Conservation (phyloP, 2,329 filamentous ascomycete species). For the Talaromyces sp. region DNA sequence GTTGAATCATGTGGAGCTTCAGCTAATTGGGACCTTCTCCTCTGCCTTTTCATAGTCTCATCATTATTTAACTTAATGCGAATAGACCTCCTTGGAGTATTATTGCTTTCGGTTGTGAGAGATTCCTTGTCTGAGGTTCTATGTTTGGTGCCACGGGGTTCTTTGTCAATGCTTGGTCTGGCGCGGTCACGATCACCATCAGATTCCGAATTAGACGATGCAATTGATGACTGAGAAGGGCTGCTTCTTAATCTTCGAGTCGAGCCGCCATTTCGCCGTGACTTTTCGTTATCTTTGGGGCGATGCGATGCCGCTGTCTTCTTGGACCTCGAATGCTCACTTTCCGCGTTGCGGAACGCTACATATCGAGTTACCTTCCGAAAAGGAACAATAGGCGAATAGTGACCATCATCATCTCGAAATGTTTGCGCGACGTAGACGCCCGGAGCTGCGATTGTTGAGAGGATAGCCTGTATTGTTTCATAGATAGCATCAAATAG, state of each 20-base stretch:
- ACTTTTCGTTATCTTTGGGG: slow-evolving; percentile 24
- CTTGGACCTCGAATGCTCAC: slow-evolving; percentile 22
- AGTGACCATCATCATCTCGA: slow-evolving; percentile 73
- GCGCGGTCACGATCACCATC: slow-evolving; percentile 43
- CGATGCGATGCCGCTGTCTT: slow-evolving; percentile 24
- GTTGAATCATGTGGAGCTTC: slow-evolving; percentile 27
- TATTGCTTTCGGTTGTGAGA: slow-evolving; percentile 57
- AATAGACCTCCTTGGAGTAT: slow-evolving; percentile 72
- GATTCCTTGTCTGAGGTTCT: background rate
- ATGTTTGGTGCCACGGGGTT: background rate
- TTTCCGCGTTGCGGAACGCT: slow-evolving; percentile 12
- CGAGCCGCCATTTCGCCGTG: slow-evolving; percentile 28
- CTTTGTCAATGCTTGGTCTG: slow-evolving; percentile 21
- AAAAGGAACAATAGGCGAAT: slow-evolving; percentile 72
- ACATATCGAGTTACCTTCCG: slow-evolving; percentile 53
- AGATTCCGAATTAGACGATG: slow-evolving; percentile 54
- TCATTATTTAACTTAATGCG: slow-evolving; percentile 86
- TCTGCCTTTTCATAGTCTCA: slow-evolving; percentile 68
- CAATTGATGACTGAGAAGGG: slow-evolving; percentile 41
- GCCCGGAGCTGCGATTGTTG: slow-evolving; percentile 72
- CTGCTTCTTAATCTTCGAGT: slow-evolving; percentile 32
- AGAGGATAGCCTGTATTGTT: slow-evolving; percentile 72
- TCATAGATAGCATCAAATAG: slow-evolving; percentile 69
- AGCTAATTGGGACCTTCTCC: slow-evolving; percentile 31
- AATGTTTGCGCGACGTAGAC: slow-evolving; percentile 80